Evolutionary conservation across 139 green algal species (phyloP).

Genomic region (Zygnema circumcarinatum): DNA sequence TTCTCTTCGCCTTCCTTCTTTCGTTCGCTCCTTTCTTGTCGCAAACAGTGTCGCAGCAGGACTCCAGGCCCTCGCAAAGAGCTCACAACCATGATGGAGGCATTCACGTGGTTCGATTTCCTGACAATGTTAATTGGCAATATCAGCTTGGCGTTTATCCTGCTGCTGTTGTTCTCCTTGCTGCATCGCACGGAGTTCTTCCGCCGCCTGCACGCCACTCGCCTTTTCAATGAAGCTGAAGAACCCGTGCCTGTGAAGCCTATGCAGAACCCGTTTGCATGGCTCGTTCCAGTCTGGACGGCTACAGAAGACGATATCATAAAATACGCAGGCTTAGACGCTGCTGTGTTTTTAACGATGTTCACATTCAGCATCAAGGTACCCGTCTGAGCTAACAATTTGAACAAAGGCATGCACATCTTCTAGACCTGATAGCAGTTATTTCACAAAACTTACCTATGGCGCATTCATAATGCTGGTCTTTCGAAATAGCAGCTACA

Average conservation of each 20-base stretch:
- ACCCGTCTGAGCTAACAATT: too few species aligned
- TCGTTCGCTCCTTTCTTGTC: too few species aligned
- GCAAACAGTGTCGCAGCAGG: too few species aligned
- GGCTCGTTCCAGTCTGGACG: slow-evolving; percentile 42
- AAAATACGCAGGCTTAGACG: slow-evolving; percentile 34
- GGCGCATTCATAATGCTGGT: too few species aligned
- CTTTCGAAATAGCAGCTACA: too few species aligned
- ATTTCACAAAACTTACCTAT: too few species aligned
- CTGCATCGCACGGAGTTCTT: slow-evolving; percentile 55
- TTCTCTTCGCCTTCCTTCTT: too few species aligned
- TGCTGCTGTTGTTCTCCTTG: slow-evolving; percentile 51
- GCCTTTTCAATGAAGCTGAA: slow-evolving; percentile 29
- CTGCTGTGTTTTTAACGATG: slow-evolving; percentile 47
- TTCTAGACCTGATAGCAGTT: too few species aligned
- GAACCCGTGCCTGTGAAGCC: slow-evolving; percentile 18
- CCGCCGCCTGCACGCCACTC: slow-evolving; percentile 25
- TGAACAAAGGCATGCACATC: too few species aligned
- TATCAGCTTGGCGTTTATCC: slow-evolving; percentile 1
- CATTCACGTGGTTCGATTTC: slow-evolving; percentile 1
- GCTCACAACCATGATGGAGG: neutral
- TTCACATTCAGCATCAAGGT: slow-evolving; percentile 55
- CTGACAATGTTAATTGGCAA: slow-evolving; percentile 29
- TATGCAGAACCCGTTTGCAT: slow-evolving; percentile 44
- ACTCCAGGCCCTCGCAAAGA: too few species aligned
- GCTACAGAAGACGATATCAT: slow-evolving; percentile 46